Evolutionary conservation across 352 stramenopile genomes (phyloP), one percentile per base, ranked within the genome.

Genomic region (Globisporangium ultimum): DNA sequence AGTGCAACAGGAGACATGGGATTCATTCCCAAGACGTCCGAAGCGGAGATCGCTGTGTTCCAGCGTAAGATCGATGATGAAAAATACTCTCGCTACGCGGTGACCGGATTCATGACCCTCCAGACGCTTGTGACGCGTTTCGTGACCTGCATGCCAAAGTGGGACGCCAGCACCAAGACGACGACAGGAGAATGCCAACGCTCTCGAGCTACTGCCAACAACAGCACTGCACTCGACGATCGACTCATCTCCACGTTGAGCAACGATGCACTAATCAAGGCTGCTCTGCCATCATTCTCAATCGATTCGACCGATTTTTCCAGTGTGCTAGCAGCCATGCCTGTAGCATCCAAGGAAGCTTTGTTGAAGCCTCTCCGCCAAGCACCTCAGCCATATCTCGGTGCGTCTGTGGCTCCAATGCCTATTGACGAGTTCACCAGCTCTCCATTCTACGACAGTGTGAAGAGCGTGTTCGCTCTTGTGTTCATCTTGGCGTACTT

Each of bases 401-500:
- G 70, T 18, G 64, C 60, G 0, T 67, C 70, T 0, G 70, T 89
- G 0, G 64, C 68, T 1, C 77, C 82, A 5, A 88, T 89, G 21
- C 79, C 82, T 1, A 80, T 87, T 18, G 66, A n/a, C n/a, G n/a
- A n/a, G n/a, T n/a, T n/a, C n/a, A n/a, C n/a, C n/a, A n/a, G n/a
- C n/a, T n/a, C n/a, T 32, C 24, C 24, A 10, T 96, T 97, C 52
- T 96, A 91, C 61, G 72, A 84, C 45, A 58, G 73, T 42, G 76
- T 95, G 21, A 68, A 74, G 38, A 69, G 80, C 42, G 72, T 94
- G 11, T 95, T 96, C 46, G 69, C 83, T 1, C 76, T 98, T 41
- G 81, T 98, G n/a, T 97, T 97, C 64, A 85, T 97, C 52, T 67
- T 98, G 22, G 80, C 89, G 22, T 98, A 97, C 55, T 53, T 98